phyloP scores from a whole-genome alignment of 139 green algal species.

The Medakamo hakoo region DNA sequence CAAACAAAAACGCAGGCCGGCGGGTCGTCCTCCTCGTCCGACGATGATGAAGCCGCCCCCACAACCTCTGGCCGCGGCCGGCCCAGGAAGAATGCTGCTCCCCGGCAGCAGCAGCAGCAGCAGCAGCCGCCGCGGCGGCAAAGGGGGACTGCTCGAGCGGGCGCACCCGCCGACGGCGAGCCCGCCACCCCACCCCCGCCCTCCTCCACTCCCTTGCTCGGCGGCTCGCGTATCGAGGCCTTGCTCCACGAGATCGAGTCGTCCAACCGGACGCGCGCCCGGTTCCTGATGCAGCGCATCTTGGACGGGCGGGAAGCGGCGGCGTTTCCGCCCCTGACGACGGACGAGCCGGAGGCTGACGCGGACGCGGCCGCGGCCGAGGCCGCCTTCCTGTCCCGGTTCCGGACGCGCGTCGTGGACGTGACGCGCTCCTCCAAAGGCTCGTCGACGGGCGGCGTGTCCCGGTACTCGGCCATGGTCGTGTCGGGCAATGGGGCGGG shows the following conservation, averaged over 20 bases:
- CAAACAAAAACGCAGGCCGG: too few species aligned
- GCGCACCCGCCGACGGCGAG: too few species aligned
- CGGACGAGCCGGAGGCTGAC: not conserved
- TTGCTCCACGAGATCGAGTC: not conserved
- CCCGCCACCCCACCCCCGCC: too few species aligned
- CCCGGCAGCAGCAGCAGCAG: not conserved
- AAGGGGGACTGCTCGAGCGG: too few species aligned
- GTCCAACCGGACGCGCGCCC: not conserved
- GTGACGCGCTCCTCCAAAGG: slow-evolving; percentile 11
- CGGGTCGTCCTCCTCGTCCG: too few species aligned
- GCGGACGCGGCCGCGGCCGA: not conserved
- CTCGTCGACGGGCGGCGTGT: slow-evolving; percentile 1
- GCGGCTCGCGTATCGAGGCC: not conserved
- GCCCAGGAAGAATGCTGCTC: too few species aligned
- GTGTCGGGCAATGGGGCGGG: slow-evolving; percentile 9
- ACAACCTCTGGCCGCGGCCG: too few species aligned
- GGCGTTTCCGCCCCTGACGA: not conserved
- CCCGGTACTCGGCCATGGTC: slow-evolving; percentile 10
- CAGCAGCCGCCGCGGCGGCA: not conserved
- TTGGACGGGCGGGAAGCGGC: not conserved
- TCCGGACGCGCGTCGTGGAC: slow-evolving; percentile 1
- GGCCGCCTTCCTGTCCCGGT: not conserved
- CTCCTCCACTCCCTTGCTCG: too few species aligned
- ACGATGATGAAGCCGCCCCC: too few species aligned
- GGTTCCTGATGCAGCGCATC: not conserved